Conservation (phyloP, 208 protist species). For the Trypanosomatidae sp. region DNA sequence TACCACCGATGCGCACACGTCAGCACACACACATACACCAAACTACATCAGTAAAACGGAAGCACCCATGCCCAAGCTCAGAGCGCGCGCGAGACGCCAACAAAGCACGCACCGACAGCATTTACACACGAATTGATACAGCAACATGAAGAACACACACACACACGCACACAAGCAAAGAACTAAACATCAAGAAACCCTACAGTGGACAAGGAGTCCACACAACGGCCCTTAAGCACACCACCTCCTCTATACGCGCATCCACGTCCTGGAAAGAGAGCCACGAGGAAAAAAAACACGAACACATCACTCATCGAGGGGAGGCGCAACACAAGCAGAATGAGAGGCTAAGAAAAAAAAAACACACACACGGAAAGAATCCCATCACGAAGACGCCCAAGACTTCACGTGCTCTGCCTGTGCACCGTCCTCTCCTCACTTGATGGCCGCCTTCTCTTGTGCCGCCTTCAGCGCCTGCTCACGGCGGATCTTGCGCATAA, state of each 20-base stretch:
- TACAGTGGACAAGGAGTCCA: not conserved
- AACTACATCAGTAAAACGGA: not conserved
- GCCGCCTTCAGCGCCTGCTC: conserved; percentile 72
- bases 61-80: not conserved
- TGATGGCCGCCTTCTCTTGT: conserved; percentile 23
- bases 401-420: not conserved
- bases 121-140: not conserved
- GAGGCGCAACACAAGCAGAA: not conserved
- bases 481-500: conserved; percentile 87
- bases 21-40: not conserved
- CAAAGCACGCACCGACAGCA: not conserved
- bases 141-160: not conserved
- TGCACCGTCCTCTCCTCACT: not conserved
- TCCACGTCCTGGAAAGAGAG: not conserved
- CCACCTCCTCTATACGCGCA: not conserved
- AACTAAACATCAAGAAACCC: not conserved
- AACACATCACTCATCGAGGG: not conserved
- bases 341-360: not conserved
- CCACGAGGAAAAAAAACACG: not conserved
- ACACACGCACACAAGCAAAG: not conserved
- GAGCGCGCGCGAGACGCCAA: not conserved
- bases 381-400: not conserved
- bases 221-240: not conserved
- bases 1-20: not conserved
- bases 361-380: not conserved